Evolutionary conservation across 495 filamentous ascomycete species (phyloP).

Genomic region (Sporormia fimetaria): DNA sequence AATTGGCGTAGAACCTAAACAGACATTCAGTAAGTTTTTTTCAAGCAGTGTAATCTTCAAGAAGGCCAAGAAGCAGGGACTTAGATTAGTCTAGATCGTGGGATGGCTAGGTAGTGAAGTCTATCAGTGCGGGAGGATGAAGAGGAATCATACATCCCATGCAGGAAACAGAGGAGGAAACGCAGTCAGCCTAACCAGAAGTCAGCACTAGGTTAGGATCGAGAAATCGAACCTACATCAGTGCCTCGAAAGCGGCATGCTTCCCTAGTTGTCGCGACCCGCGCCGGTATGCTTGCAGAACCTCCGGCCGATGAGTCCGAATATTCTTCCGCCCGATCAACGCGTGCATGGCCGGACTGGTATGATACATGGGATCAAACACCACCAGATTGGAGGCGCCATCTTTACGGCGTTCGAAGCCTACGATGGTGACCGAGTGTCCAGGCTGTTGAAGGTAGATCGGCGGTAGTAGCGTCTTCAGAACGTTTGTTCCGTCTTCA

Average conservation of each 20-base stretch:
- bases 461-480: slow-evolving; percentile 59
- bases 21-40: slow-evolving; percentile 11
- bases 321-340: slow-evolving; percentile 37
- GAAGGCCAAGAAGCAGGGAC: too few species aligned
- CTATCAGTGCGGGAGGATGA: not conserved
- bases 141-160: slow-evolving; percentile 26
- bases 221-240: slow-evolving; percentile 17
- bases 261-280: slow-evolving; percentile 10
- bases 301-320: slow-evolving; percentile 14
- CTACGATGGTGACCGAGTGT: slow-evolving; percentile 87
- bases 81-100: not conserved
- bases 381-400: slow-evolving; percentile 65
- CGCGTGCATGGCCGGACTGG: slow-evolving; percentile 49
- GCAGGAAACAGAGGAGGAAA: slow-evolving; percentile 22
- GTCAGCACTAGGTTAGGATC: slow-evolving; percentile 4
- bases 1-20: slow-evolving; percentile 23
- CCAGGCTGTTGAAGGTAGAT: slow-evolving; percentile 88
- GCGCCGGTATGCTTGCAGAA: slow-evolving; percentile 23
- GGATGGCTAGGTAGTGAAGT: too few species aligned
- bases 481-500: slow-evolving; percentile 40
- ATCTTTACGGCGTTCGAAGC: slow-evolving; percentile 57
- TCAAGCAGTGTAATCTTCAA: too few species aligned
- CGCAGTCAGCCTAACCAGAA: slow-evolving; percentile 17
- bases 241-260: slow-evolving; percentile 24
- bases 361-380: slow-evolving; percentile 80